Evolutionary conservation across 176 grass and related monocot genomes (phyloP).

Genomic region (Tuctoria greenei): DNA sequence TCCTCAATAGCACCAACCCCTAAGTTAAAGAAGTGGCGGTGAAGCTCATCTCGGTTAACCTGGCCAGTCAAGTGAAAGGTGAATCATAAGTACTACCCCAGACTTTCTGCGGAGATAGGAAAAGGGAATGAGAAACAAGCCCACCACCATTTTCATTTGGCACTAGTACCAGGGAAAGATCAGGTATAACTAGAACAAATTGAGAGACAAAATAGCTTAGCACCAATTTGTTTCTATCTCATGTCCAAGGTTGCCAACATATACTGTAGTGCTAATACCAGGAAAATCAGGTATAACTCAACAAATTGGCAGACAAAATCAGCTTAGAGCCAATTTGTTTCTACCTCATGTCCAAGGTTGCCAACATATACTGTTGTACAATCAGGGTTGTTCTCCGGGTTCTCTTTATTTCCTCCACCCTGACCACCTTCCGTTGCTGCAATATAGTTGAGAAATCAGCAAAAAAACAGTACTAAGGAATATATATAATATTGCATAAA

Average conservation of each 20-base stretch:
- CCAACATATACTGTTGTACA: slow-evolving; percentile 87
- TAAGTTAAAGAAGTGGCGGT: slow-evolving; percentile 74
- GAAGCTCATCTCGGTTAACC: slow-evolving; percentile 82
- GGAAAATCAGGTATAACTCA: too few species aligned
- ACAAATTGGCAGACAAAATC: too few species aligned
- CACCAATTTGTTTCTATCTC: not conserved
- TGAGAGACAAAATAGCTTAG: not conserved
- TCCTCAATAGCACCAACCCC: slow-evolving; percentile 77
- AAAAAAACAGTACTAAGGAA: slow-evolving; percentile 19
- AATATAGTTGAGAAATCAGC: slow-evolving; percentile 8
- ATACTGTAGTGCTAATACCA: too few species aligned
- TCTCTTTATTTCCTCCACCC: slow-evolving; percentile 54
- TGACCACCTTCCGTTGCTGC: slow-evolving; percentile 49
- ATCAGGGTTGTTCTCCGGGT: slow-evolving; percentile 79
- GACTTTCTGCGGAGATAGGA: not conserved
- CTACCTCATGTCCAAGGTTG: slow-evolving; percentile 79
- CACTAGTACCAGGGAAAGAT: not conserved
- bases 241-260: too few species aligned
- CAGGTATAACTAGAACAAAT: not conserved
- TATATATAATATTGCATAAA: not conserved
- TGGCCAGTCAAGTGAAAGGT: slow-evolving; percentile 38
- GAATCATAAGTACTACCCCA: slow-evolving; percentile 8
- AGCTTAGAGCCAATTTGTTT: not conserved
- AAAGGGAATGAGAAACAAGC: slow-evolving; percentile 19
- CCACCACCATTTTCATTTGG: not conserved